phyloP scores from a whole-genome alignment of 495 filamentous ascomycete species.

The Tuber microsphaerosporum region DNA sequence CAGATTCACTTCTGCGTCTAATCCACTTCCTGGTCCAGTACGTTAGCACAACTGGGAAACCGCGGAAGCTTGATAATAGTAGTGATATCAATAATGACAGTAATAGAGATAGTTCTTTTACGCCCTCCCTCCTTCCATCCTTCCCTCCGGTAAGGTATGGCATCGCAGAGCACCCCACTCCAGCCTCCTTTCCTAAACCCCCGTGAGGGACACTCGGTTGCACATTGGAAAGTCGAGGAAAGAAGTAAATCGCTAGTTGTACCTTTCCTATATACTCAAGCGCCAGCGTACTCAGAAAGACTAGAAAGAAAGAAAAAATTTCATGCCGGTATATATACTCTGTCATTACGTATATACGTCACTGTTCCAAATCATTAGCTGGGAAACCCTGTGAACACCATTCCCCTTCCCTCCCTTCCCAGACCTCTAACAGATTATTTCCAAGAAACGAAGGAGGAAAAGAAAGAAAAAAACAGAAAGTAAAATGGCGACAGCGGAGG shows the following conservation, averaged over 20 bases:
- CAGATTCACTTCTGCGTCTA: too few species aligned
- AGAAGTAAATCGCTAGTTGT: not conserved
- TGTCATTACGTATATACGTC: conserved; percentile 6
- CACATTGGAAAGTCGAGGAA: not conserved
- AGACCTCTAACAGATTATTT: conserved; percentile 4
- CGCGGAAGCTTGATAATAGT: not conserved
- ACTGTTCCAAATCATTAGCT: not conserved
- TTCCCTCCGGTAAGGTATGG: not conserved
- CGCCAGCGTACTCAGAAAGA: not conserved
- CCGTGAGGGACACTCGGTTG: not conserved
- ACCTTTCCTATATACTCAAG: not conserved
- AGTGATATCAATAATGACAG: not conserved
- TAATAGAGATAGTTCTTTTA: not conserved
- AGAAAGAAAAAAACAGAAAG: conserved; percentile 9
- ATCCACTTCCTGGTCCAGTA: too few species aligned
- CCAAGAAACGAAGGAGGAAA: conserved; percentile 8
- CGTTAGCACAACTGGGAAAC: not conserved
- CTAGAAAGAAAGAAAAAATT: not conserved
- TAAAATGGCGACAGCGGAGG: conserved; percentile 7
- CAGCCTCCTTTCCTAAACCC: not conserved
- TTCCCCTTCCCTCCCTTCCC: not conserved
- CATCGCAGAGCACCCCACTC: not conserved
- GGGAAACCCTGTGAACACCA: conserved; percentile 3
- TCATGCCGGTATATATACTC: conserved; percentile 1
- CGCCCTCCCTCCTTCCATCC: not conserved